Conservation (phyloP, 192 early-diverging fungal genomes). For the Coemansia sp. region DNA sequence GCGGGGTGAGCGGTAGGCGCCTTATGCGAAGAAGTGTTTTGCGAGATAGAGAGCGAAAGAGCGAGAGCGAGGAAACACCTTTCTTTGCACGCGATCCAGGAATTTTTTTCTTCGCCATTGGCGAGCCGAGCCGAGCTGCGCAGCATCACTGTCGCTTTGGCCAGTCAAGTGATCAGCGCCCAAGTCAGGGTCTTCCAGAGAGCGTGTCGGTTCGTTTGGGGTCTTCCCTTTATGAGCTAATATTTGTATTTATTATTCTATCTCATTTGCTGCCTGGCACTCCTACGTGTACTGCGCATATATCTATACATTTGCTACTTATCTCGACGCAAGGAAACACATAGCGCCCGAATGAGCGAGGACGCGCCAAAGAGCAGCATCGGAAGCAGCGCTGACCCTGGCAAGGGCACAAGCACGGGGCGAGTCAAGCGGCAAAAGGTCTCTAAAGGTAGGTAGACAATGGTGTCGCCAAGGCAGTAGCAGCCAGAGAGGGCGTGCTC, state of each 20-base stretch:
- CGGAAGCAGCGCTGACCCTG: neutral
- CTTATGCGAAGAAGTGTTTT: neutral
- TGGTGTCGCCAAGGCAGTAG: neutral
- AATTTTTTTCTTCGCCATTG: neutral
- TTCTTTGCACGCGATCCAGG: neutral
- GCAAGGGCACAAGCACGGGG: constrained; percentile 13
- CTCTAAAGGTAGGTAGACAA: constrained; percentile 32
- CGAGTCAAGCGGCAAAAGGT: constrained; percentile 54
- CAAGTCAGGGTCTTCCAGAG: no score
- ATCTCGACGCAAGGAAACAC: neutral
- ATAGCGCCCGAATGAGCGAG: neutral
- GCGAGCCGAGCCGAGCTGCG: neutral
- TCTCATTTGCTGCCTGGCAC: neutral
- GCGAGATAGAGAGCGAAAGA: neutral
- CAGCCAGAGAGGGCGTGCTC: neutral
- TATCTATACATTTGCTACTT: no score
- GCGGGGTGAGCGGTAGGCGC: neutral
- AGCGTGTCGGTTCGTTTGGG: no score
- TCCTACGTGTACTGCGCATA: no score
- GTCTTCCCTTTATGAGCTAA: no score
- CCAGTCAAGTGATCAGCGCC: neutral
- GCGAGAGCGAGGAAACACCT: neutral
- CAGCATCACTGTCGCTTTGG: no score
- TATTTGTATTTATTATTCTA: neutral
- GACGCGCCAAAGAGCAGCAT: neutral